Conservation (phyloP, 305 asterid genomes). For the Galium porrigens region DNA sequence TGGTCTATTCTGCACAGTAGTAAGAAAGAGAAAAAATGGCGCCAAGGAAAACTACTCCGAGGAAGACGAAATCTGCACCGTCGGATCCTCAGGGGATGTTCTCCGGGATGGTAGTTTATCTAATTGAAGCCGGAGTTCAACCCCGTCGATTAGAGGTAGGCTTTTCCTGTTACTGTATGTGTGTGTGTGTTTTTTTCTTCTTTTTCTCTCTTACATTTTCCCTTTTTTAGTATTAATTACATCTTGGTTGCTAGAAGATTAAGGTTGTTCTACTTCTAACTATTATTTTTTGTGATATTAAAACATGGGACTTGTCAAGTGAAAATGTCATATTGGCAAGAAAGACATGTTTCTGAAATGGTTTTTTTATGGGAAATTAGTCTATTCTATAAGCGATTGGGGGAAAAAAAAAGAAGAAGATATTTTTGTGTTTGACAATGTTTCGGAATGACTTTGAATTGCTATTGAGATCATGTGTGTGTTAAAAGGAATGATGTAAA, state of each 20-base stretch:
- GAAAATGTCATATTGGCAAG: background rate
- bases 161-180: background rate
- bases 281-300: too few relatives aligned
- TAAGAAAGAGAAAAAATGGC: slow-evolving; percentile 31
- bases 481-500: background rate
- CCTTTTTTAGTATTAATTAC: background rate
- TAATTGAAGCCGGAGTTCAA: slow-evolving; percentile 43
- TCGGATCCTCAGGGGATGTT: slow-evolving; percentile 71
- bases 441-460: background rate
- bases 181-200: background rate
- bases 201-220: background rate
- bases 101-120: slow-evolving; percentile 46
- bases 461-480: background rate
- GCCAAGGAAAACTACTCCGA: slow-evolving; percentile 38
- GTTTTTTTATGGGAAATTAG: background rate
- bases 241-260: background rate
- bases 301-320: too few relatives aligned
- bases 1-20: slow-evolving; percentile 3
- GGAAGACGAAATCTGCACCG: slow-evolving; percentile 36
- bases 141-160: slow-evolving; percentile 61
- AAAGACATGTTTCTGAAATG: background rate
- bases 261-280: background rate
- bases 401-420: background rate
- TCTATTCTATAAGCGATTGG: background rate
- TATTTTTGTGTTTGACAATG: background rate